Base-by-base conservation (phyloP, 169 alveolate genomes). In the Plasmodium cynomolgi region DNA sequence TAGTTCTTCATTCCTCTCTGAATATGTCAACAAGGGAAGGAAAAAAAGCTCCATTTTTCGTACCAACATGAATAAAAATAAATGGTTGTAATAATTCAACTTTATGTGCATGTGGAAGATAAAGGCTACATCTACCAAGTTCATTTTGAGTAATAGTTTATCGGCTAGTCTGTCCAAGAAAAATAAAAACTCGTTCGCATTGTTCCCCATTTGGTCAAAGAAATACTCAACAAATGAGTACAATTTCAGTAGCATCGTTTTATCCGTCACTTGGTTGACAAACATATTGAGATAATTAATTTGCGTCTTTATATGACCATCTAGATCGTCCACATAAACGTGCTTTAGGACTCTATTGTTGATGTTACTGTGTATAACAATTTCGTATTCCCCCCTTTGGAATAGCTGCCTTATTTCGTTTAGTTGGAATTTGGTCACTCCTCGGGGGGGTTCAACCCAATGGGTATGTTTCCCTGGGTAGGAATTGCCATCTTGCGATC, bases 31-130 rank as follows among this genome's bases (percentile, higher is more conserved):
- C 1, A 68, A 23, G 15, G 39, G 41, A 17, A 26, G n/a, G 34
- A 88, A 47, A 62, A 47, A 23, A 62, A 39, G 23, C 50, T 88
- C 50, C 39, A 80, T 26, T 44, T 44, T 75, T 37, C 73, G 81
- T 15, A 88, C 72, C 72, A 88, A 41, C n/a, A 88, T 88, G 44
- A 17, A 88, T 80, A 88, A 80, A 62, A 88, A 88, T 9, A 88
- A 31, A 88, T 79, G 88, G 26, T 88, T 88, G 33, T 88, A 88
- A 31, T 88, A 88, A 62, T 77, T 88, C 71, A 34, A 31, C 33
- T 88, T 88, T 23, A 79, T 88, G 37, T 88, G 94, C n/a, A 54
- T 88, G 37, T 88, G 71, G 54, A 88, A 88, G 34, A 88, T 88
- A 44, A 79, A 88, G 73, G 54, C 81, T 34, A 50, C 8, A 68